Base-by-base conservation (phyloP, 345 rosid species). In the Hibiscus mutabilis region DNA sequence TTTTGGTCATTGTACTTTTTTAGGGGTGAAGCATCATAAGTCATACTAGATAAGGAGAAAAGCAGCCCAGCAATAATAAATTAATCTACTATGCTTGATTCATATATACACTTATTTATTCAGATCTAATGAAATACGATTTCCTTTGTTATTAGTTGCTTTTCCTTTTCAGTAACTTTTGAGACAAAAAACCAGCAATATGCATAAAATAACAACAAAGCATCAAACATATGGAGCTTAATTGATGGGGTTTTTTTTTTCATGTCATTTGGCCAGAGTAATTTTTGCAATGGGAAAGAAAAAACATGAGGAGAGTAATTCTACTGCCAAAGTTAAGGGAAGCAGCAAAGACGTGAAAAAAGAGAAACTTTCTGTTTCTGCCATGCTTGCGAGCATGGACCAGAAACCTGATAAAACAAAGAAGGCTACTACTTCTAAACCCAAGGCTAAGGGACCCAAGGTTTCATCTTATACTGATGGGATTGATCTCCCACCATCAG, bases 261-360 rank as follows among this genome's bases (percentile, higher is more conserved):
- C 16, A 53, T 77, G 59, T 62, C 44, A 15, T 59, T 47, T 71
- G 42, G 40, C 19, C 79, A 79, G 80, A 53, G 68, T 27, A 76
- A 51, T 63, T 66, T 57, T 37, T 61, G 70, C 65, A 22, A 93
- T 93, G 97, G 97, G 96, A 56, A 93, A 78, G 86, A 93, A 85
- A 82, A 91, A 88, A 73, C 46, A 75, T 0, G 96, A 88, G 35
- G 96, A 89, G 40, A 73, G 77, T 73, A 86, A 72, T 9, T 78
- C 80, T 55, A 49, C 82, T 58, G 1, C 74, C 0, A 93, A 93
- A 69, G 77, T 69, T 21, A 90, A 88, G 78, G 70, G 84, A 35
- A 75, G 80, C 78, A 72, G 78, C 66, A 89, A 89, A 76, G 96
- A 92, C 68, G 79, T 76, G 3, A 89, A 82, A 78, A 82, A 78